Percentiles rank a stretch among this genome's conserved stretches.
These are phyloP conservation scores for Mitragyna speciosa DNA, from an alignment of 257 asterid genomes.

Conservation along the genomic window DNA sequence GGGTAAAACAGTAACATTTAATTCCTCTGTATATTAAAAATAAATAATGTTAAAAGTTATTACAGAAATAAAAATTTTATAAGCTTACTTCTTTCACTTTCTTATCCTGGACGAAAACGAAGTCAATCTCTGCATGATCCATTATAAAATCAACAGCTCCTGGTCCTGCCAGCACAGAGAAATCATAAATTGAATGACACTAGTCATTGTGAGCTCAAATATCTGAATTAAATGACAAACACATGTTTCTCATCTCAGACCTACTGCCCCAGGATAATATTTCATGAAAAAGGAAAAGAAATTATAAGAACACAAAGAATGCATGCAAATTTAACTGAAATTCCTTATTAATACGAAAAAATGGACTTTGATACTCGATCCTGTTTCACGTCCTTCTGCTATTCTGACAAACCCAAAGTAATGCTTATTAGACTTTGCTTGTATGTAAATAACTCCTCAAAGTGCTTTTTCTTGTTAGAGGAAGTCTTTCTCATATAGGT, in stretches of 20 bases:
- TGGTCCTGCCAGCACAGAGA: constrained; percentile 51
- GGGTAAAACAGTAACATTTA: neutral
- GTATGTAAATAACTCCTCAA: neutral
- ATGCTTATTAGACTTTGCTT: neutral
- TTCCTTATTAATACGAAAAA: too few relatives aligned
- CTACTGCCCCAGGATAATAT: neutral
- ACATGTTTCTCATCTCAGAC: neutral
- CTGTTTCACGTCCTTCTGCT: neutral
- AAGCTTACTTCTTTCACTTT: constrained; percentile 71
- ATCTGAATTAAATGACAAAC: neutral
- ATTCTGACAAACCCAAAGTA: too few relatives aligned
- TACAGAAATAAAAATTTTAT: constrained; percentile 19
- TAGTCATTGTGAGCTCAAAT: too few relatives aligned
- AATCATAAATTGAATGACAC: neutral
- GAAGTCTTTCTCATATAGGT: neutral
- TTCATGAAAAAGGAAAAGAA: neutral
- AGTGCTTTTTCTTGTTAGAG: neutral
- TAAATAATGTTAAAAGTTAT: neutral
- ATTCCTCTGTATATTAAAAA: neutral
- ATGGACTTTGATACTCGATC: neutral
- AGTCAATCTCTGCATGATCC: constrained; percentile 77
- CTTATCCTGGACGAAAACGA: constrained; percentile 79
- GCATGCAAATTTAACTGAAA: neutral
- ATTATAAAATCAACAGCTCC: constrained; percentile 85
- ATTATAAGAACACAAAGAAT: neutral